Conservation (phyloP, 768 basidiomycete species). For the Phlegmacium glaucopus region DNA sequence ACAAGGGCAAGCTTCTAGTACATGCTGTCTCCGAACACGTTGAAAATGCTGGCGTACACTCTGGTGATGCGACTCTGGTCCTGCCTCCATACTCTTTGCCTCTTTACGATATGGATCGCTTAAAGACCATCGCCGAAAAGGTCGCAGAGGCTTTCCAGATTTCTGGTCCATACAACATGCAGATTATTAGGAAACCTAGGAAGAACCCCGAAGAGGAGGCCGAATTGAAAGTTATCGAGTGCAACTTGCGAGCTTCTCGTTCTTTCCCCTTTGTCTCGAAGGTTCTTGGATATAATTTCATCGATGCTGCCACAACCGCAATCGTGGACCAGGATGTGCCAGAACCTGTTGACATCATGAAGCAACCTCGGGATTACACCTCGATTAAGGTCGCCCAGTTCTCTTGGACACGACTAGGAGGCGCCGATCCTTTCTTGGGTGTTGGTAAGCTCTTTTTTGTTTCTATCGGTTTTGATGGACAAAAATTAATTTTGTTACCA, state of each 20-base stretch:
- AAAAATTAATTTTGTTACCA: neutral
- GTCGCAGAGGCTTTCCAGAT: conserved; percentile 95
- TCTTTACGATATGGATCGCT: conserved; percentile 72
- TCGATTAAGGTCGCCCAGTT: conserved; percentile 98
- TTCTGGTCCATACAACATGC: conserved; percentile 99
- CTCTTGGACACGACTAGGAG: conserved; percentile 94
- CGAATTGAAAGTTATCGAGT: conserved; percentile 96
- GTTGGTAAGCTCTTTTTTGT: conserved; percentile 59
- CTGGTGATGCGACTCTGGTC: conserved; percentile 96
- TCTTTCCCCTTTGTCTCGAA: conserved; percentile 99
- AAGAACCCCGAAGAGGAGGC: conserved; percentile 48
- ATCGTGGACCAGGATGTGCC: conserved; percentile 87
- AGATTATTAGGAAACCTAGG: conserved; percentile 84
- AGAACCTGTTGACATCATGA: conserved; percentile 89
- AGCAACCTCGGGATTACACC: conserved; percentile 82
- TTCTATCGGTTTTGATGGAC: conserved; percentile 3
- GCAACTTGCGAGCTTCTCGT: conserved; percentile 95
- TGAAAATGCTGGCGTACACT: conserved; percentile 98
- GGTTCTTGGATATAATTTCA: conserved; percentile 96
- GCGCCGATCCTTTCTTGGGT: conserved; percentile 95
- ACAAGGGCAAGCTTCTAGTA: conserved; percentile 87
- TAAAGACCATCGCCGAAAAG: conserved; percentile 93
- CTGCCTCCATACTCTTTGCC: conserved; percentile 88
- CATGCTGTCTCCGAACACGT: conserved; percentile 98
- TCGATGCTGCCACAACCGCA: conserved; percentile 87